Base-by-base conservation (phyloP, 2,329 filamentous ascomycete genomes). In the Pseudogymnoascus sp. region DNA sequence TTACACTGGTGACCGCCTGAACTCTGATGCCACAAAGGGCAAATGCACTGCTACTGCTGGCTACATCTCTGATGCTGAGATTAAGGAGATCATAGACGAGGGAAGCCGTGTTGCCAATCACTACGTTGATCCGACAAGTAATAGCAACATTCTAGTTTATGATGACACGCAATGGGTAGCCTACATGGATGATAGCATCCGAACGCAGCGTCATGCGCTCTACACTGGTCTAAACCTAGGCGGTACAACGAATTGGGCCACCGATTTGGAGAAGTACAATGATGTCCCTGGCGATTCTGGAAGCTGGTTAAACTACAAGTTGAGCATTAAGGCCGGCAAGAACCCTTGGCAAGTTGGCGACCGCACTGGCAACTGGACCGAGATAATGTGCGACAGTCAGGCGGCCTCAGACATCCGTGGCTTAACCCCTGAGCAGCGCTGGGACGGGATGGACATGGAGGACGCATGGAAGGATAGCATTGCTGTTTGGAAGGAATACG, bases 11-110 rank as follows among this genome's bases (percentile, higher is more conserved):
- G 61, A 66, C 11, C 28, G 62, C 6, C 14, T 52, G 45, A n/a
- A 52, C 6, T 73, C 70, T 2, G 65, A 65, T 6, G 75, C 74
- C 5, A 65, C 63, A 5, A 63, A 67, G 3, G 75, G 74, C 2
- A 18, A 60, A 2, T 76, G 74, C 62, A 76, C 74, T 0, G 62
- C 66, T 4, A 75, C 71, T 1, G 64, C 67, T 16, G 73, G 74
- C 8, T 75, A 75, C 59, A 70, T 76, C 35, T 66, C 71, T 61
- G 71, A 75, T 49, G 67, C 67, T 6, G 73, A 75, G 63, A 75
- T 75, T 52, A 25, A 67, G 4, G 67, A 73, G 23, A 73, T 77
- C 33, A 68, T 74, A 18, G 60, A 40, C 33, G 49, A 23, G 11
- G 52, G 35, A 25, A 52, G 45, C 45, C 45, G 45, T 16, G 45